Base-by-base conservation (phyloP, 345 rosid genomes). In the Toxicodendron radicans region DNA sequence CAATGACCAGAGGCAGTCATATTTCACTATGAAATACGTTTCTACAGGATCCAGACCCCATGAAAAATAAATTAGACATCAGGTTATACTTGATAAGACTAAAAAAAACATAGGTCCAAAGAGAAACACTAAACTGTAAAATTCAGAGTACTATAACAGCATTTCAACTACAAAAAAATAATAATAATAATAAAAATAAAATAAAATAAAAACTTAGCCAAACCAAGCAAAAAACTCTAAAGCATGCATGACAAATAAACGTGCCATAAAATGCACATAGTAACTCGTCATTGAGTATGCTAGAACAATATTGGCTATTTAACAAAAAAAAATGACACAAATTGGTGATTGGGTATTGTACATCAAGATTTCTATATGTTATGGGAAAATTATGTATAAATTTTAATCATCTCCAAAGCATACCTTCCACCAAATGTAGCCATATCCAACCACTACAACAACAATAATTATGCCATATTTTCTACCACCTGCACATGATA, bases 351-450 rank as follows among this genome's bases (percentile, higher is more conserved):
- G 8, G 43, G 16, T n/a, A 58, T 58, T 23, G 7, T 23, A 23
- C 0, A 0, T 21, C 62, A 58, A 23, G 10, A 23, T 3, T 58
- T 58, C 27, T 58, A 58, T 21, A 56, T 56, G 14, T 24, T 10
- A 18, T 11, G 32, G 24, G 7, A 49, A 27, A 49, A 66, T 2
- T 49, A 30, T 3, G 66, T 52, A 64, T 5, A 46, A 65, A 46
- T 10, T n/a, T 64, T 33, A 21, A 9, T 14, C 49, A 64, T 38
- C 35, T 14, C n/a, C 49, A 66, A 21, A 58, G 52, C 54, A 49
- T 84, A 91, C 97, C 94, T 89, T 91, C 97, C 94, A 91, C 97
- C 97, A 87, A 52, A 85, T 78, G 74, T 87, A 91, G 76, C 97
- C 94, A 77, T 76, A 89, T 76, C 97, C 94, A 76, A 84, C 82